Percentiles rank a stretch among this genome's conserved stretches.
Conservation (phyloP, 495 filamentous ascomycete genomes). For the Tuber umbilicatum region DNA sequence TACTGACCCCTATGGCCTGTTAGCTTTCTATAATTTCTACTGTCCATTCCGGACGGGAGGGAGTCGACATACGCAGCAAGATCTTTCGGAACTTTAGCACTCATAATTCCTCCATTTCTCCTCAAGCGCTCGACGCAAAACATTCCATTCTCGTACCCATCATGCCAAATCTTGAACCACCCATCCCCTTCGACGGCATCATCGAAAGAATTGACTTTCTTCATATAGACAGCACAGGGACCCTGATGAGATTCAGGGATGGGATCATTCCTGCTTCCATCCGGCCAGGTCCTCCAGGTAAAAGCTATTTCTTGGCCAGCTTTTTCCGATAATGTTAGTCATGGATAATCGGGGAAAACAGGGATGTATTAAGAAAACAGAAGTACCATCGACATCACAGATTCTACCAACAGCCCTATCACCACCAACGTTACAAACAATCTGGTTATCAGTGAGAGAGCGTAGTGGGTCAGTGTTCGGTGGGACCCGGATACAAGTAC, state of each 20-base stretch:
- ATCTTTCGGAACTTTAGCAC: constrained; percentile 54
- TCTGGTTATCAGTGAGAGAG: constrained; percentile 51
- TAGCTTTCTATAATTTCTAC: constrained; percentile 8
- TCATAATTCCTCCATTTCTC: too few species aligned
- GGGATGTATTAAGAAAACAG: neutral
- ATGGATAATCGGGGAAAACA: neutral
- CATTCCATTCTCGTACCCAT: constrained; percentile 56
- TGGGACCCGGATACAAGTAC: constrained; percentile 62
- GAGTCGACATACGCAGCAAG: constrained; percentile 45
- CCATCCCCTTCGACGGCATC: constrained; percentile 52
- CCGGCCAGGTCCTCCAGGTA: constrained; percentile 56
- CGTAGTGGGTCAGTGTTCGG: constrained; percentile 53
- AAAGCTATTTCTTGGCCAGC: constrained; percentile 54
- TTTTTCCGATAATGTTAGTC: constrained; percentile 2
- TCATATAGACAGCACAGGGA: constrained; percentile 68
- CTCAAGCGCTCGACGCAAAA: too few species aligned
- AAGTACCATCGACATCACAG: constrained; percentile 24
- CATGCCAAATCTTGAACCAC: constrained; percentile 75
- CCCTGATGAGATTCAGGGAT: constrained; percentile 62
- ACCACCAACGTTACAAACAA: constrained; percentile 55
- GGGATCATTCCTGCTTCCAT: constrained; percentile 50
- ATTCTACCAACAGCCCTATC: constrained; percentile 13
- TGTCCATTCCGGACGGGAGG: too few species aligned
- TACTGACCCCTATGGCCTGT: constrained; percentile 52
- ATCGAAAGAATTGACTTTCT: constrained; percentile 42